Conservation (phyloP, 1,284 basidiomycete species). For the Cryptococcus neoformans region DNA sequence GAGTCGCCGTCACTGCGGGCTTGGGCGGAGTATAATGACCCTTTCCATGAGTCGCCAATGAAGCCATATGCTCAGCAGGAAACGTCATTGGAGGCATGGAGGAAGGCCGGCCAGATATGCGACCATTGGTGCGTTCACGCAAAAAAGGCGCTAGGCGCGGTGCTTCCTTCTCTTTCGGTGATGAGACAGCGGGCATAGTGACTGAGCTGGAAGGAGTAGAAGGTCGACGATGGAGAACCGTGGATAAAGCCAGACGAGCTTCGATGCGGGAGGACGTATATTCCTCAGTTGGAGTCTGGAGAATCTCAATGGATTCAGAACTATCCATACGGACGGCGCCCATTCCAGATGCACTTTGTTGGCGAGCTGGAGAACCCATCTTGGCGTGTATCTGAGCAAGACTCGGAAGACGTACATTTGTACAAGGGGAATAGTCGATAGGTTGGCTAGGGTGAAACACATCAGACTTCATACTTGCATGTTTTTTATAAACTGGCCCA, state of each 20-base stretch:
- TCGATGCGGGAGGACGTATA: constrained; percentile 5
- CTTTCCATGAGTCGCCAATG: constrained; percentile 7
- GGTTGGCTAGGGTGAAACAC: no score
- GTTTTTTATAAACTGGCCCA: no score
- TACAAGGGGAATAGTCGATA: not conserved
- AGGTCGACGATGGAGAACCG: constrained; percentile 17
- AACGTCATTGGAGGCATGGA: constrained; percentile 29
- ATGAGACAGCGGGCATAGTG: constrained; percentile 1
- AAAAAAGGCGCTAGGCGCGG: constrained; percentile 40
- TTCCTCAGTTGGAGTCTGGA: constrained; percentile 41
- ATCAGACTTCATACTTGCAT: no score
- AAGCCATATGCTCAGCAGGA: constrained; percentile 8
- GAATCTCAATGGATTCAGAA: constrained; percentile 33
- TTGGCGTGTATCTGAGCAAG: constrained; percentile 45
- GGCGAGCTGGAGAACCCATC: constrained; percentile 12
- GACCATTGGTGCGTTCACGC: constrained; percentile 35
- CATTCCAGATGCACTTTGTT: constrained; percentile 10
- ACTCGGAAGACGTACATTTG: constrained; percentile 25
- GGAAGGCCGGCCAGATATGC: constrained; percentile 29
- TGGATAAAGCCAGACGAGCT: constrained; percentile 16
- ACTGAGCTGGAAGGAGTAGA: constrained; percentile 17
- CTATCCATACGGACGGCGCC: constrained; percentile 15
- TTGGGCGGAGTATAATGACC: not conserved
- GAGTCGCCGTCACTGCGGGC: constrained; percentile 18
- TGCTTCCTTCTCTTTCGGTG: not conserved